phyloP scores from a whole-genome alignment of 192 early-diverging fungal species.

The Chytriomyces sp. region DNA sequence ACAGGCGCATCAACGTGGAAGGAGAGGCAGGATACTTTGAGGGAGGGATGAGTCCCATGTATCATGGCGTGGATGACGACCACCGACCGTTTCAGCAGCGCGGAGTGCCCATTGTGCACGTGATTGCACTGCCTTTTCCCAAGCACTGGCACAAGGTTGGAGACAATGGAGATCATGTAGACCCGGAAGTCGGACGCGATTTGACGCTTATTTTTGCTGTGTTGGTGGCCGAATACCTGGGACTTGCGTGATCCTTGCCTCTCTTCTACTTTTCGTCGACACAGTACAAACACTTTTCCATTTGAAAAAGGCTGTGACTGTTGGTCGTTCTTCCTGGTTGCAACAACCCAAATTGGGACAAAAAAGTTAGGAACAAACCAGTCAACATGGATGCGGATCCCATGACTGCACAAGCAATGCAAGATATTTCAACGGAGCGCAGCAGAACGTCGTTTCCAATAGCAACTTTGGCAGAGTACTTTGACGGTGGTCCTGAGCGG shows the following conservation, averaged over 20 bases:
- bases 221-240: constrained; percentile 76
- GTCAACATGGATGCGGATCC: no score
- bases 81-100: constrained; percentile 82
- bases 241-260: constrained; percentile 19
- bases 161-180: constrained; percentile 76
- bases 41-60: constrained; percentile 34
- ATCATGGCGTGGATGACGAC: constrained; percentile 74
- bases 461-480: constrained; percentile 76
- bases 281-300: no score
- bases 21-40: constrained; percentile 37
- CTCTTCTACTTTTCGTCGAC: no score
- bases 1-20: background rate
- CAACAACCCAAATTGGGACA: no score
- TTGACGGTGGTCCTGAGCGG: constrained; percentile 76
- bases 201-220: constrained; percentile 75
- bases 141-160: constrained; percentile 78
- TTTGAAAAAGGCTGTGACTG: no score
- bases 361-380: no score
- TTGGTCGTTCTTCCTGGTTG: no score
- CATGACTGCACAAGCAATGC: background rate
- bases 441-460: constrained; percentile 73
- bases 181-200: constrained; percentile 66
- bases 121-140: constrained; percentile 87
- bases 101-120: constrained; percentile 82
- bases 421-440: constrained; percentile 71